Base-by-base conservation (phyloP, 805 yeast genomes). In the Saccharomycopsis sp. region DNA sequence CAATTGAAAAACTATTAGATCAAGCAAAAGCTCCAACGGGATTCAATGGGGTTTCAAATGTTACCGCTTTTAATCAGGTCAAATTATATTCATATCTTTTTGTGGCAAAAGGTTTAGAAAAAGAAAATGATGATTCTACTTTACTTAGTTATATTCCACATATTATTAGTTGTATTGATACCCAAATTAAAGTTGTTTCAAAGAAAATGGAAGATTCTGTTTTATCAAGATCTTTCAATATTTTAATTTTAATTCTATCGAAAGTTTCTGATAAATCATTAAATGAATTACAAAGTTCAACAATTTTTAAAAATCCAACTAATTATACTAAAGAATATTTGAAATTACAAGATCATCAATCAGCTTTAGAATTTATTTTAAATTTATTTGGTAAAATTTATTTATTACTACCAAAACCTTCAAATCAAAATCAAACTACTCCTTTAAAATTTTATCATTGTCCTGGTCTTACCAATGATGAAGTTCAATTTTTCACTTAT, bases 381-480 rank as follows among this genome's bases (percentile, higher is more conserved):
- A 53, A 57, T 3, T 66, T 66, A 39, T 69, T 80, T 29, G 64
- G 74, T 8, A 68, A 73, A 40, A 69, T 83, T 45, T 69, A 83
- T 53, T 49, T 83, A 36, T 56, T 84, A 26, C 61, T 61, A 33
- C 77, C 87, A 1, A 41, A 56, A 31, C 55, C 66, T 37, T 45
- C 58, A 40, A 51, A 58, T 15, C 26, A 3, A 2, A 20, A 18
- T 23, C 59, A 55, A 31, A 56, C 61, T n/a, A 62, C 63, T 18
- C 63, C 67, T 12, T 72, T 74, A 30, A 59, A 60, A 44, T 66
- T 67, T 6, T 60, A 65, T 43, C 55, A 65, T 2, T 67, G 74
- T 42, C 86, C 89, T 0, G 95, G 95, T 0, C 58, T 87, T 38
- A 63, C 78, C 12, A 55, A 64, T 0, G 53, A 54, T 0, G 86